phyloP scores from a whole-genome alignment of 2,329 filamentous ascomycete species.

The Chrysoporthe deuterocubensis region DNA sequence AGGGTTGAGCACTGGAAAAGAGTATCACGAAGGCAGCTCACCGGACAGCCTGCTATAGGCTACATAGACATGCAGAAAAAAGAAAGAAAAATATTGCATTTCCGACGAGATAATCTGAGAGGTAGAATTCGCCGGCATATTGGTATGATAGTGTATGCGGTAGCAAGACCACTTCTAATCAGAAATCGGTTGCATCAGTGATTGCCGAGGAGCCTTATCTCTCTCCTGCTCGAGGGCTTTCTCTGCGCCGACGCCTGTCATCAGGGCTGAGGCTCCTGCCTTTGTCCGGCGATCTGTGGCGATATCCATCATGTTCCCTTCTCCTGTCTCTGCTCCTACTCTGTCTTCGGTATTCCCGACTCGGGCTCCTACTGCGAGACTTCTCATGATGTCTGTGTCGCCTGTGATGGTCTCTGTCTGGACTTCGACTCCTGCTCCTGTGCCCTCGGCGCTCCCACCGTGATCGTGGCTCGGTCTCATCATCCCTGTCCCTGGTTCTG shows the following conservation, averaged over 20 bases:
- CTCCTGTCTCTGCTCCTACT: constrained; percentile 30
- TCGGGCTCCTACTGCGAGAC: constrained; percentile 37
- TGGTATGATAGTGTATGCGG: not conserved
- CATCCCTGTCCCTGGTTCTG: constrained; percentile 37
- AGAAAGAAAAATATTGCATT: not conserved
- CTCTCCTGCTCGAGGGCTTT: not conserved
- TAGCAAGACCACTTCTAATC: too few species aligned
- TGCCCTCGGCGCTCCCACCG: constrained; percentile 39
- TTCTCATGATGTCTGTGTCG: constrained; percentile 35
- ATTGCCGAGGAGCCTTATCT: not conserved
- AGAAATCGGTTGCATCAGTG: not conserved
- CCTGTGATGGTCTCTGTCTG: constrained; percentile 35
- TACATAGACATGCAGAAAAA: not conserved
- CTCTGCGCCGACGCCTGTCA: constrained; percentile 10
- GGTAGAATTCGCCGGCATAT: not conserved
- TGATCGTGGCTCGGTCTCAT: constrained; percentile 35
- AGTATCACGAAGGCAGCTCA: not conserved
- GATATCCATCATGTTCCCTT: constrained; percentile 39
- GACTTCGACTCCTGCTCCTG: constrained; percentile 45
- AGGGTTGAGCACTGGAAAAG: not conserved
- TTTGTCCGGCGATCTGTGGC: constrained; percentile 33
- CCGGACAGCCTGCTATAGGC: not conserved
- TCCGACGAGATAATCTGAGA: not conserved
- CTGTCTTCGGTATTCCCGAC: constrained; percentile 33
- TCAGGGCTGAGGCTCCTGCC: constrained; percentile 32